Evolutionary conservation across 2,329 filamentous ascomycete species (phyloP).

Genomic region (Amauroascus niger): DNA sequence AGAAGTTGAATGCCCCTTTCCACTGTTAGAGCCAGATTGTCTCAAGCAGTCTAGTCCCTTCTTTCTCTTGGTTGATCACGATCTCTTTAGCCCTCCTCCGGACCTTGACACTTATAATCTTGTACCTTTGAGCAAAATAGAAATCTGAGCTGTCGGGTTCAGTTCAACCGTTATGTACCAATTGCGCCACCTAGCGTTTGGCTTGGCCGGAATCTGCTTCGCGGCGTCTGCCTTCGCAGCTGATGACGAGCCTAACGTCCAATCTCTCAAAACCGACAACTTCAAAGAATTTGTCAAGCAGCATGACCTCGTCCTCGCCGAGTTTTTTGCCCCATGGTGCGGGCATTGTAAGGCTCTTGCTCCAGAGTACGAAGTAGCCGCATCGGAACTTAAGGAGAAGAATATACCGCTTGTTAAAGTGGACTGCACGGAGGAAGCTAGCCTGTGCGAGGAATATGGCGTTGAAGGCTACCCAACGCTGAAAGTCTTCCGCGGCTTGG

Average conservation of each 20-base stretch:
- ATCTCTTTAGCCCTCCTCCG: neutral
- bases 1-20: neutral
- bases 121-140: no score
- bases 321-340: conserved; percentile 97
- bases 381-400: conserved; percentile 41
- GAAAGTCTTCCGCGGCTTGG: conserved; percentile 91
- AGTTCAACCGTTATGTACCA: conserved; percentile 28
- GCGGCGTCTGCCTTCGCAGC: conserved; percentile 29
- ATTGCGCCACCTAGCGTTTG: conserved; percentile 32
- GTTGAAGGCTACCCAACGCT: conserved; percentile 98
- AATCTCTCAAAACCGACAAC: conserved; percentile 71
- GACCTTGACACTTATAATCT: neutral
- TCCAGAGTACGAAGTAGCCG: conserved; percentile 43
- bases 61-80: neutral
- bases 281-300: conserved; percentile 79
- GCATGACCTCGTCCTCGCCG: conserved; percentile 82
- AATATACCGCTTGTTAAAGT: conserved; percentile 42
- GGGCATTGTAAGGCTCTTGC: conserved; percentile 97
- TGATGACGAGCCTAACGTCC: conserved; percentile 59
- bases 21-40: neutral
- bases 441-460: conserved; percentile 79
- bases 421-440: conserved; percentile 89
- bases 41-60: neutral
- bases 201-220: conserved; percentile 27
- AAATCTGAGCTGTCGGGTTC: neutral